Conservation (phyloP, 1,284 basidiomycete genomes). For the Malassezia pachydermatis region DNA sequence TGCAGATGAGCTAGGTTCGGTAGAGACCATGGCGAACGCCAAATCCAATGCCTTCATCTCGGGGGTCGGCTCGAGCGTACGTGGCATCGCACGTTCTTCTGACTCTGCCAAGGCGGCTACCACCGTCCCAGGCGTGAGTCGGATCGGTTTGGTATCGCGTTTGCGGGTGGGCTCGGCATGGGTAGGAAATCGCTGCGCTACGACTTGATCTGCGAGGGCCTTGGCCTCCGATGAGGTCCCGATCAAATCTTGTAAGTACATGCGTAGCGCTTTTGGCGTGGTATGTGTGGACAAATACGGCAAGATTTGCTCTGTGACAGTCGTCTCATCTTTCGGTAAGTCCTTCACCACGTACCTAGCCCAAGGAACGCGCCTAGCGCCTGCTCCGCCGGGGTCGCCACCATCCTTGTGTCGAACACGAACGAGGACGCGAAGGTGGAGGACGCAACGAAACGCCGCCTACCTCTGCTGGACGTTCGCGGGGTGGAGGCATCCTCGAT, state of each 20-base stretch:
- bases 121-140: slow-evolving; percentile 3
- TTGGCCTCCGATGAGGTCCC: slow-evolving; percentile 11
- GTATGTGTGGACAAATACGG: slow-evolving; percentile 9
- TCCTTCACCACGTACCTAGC: no score
- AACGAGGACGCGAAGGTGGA: no score
- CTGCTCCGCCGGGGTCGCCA: not conserved
- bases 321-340: no score
- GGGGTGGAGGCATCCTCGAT: no score
- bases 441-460: no score
- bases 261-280: slow-evolving; percentile 8
- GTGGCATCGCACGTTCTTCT: slow-evolving; percentile 1
- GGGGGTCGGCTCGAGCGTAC: slow-evolving; percentile 6
- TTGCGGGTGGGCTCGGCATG: not conserved
- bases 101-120: slow-evolving; percentile 6
- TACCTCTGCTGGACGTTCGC: no score
- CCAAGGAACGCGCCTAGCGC: slow-evolving; percentile 11
- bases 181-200: slow-evolving; percentile 3
- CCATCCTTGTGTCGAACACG: no score
- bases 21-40: slow-evolving; percentile 9
- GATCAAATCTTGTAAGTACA: slow-evolving; percentile 13
- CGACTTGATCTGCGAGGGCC: slow-evolving; percentile 3
- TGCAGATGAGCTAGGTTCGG: slow-evolving; percentile 2
- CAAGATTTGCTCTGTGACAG: slow-evolving; percentile 5
- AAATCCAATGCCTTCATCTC: slow-evolving; percentile 13
- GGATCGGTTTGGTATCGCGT: slow-evolving; percentile 4